These are phyloP conservation scores for Mortierella alpina DNA, from an alignment of 192 early-diverging fungal genomes.

Conservation along the genomic window DNA sequence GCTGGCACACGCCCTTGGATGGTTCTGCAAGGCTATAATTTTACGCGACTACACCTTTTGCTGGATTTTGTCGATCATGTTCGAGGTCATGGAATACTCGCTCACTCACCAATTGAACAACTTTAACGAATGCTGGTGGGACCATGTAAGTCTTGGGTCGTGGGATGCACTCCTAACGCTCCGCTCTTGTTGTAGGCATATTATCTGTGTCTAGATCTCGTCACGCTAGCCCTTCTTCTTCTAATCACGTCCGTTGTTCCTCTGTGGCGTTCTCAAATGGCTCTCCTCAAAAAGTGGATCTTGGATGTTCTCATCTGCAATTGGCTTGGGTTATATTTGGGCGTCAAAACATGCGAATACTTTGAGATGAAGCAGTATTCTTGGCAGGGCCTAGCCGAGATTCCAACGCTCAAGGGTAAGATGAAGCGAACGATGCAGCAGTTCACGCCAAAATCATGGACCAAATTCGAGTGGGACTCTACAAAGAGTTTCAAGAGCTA, in stretches of 20 bases:
- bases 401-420: slow-evolving; percentile 87
- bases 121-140: slow-evolving; percentile 99
- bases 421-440: slow-evolving; percentile 88
- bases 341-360: slow-evolving; percentile 99
- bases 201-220: neutral
- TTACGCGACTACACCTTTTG: slow-evolving; percentile 95
- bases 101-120: slow-evolving; percentile 95
- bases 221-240: neutral
- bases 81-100: slow-evolving; percentile 97
- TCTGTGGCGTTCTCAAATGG: neutral
- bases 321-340: slow-evolving; percentile 93
- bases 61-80: slow-evolving; percentile 95
- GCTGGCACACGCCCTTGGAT: slow-evolving; percentile 90
- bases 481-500: slow-evolving; percentile 92
- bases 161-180: too few relatives aligned
- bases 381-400: slow-evolving; percentile 91
- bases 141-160: slow-evolving; percentile 74
- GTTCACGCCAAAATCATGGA: slow-evolving; percentile 97
- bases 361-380: slow-evolving; percentile 97
- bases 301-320: slow-evolving; percentile 93
- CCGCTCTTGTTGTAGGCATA: too few relatives aligned
- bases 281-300: slow-evolving; percentile 74
- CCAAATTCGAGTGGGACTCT: slow-evolving; percentile 89
- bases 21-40: slow-evolving; percentile 94
- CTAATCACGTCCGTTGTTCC: neutral